A percentile compares a stretch with the other conserved stretches of the same genome.
phyloP scores from a whole-genome alignment of 2,329 filamentous ascomycete genomes.

The Colletotrichum musae region DNA sequence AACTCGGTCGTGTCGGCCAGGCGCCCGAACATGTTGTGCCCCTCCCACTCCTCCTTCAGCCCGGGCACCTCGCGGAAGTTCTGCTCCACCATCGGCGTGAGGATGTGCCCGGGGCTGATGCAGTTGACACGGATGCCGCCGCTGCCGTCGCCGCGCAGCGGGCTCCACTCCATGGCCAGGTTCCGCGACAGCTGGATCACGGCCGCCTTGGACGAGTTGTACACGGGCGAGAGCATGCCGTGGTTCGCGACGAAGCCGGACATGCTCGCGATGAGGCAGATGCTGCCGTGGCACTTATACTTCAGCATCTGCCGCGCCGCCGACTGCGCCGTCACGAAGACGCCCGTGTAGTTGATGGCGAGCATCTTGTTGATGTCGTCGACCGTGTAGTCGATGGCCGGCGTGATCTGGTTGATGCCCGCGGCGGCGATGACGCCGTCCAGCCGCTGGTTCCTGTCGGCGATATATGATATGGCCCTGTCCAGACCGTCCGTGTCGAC shows the following conservation, averaged over 20 bases:
- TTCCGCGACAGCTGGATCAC: constrained; percentile 75
- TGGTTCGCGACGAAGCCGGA: constrained; percentile 66
- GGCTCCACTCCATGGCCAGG: constrained; percentile 75
- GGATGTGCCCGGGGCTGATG: constrained; percentile 53
- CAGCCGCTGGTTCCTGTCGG: constrained; percentile 70
- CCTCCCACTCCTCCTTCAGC: constrained; percentile 72
- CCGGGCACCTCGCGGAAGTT: constrained; percentile 79
- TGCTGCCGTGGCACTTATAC: constrained; percentile 66
- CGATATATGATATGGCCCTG: constrained; percentile 71
- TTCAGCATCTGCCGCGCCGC: constrained; percentile 75
- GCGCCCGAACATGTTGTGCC: constrained; percentile 80
- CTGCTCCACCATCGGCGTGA: constrained; percentile 80
- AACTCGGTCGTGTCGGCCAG: constrained; percentile 72
- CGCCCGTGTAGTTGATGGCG: constrained; percentile 78
- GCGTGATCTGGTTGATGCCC: constrained; percentile 77
- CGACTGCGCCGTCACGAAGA: constrained; percentile 79
- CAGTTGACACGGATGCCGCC: constrained; percentile 74
- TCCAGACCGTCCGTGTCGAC: constrained; percentile 73
- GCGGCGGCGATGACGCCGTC: constrained; percentile 81
- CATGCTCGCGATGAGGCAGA: constrained; percentile 71
- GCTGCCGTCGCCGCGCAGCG: constrained; percentile 51
- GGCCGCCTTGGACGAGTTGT: constrained; percentile 77
- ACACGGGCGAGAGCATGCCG: constrained; percentile 76
- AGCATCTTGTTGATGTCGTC: constrained; percentile 73
- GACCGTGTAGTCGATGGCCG: constrained; percentile 76